These are phyloP conservation scores for Aurifilum marmelostoma DNA, from an alignment of 2,329 filamentous ascomycete species.

Conservation along the genomic window DNA sequence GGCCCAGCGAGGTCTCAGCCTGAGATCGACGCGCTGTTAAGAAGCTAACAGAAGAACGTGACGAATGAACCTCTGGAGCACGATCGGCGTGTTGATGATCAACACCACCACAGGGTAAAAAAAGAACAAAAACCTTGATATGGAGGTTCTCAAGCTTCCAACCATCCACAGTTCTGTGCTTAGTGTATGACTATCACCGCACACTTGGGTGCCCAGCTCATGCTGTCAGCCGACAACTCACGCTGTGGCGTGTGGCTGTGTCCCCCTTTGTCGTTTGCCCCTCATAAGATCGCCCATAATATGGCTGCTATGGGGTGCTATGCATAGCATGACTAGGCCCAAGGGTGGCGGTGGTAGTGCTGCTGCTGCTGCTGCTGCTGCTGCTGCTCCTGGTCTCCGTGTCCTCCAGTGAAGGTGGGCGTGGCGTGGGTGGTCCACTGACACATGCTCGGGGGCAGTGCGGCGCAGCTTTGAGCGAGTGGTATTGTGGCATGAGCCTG, in stretches of 20 bases:
- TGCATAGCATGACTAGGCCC: background rate
- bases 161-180: background rate
- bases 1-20: constrained; percentile 1
- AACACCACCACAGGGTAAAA: too few species aligned
- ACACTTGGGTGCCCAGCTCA: background rate
- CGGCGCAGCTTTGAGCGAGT: background rate
- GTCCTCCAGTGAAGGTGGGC: background rate
- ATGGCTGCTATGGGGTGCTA: background rate
- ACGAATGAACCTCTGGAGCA: background rate
- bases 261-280: too few species aligned
- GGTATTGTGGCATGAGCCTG: background rate
- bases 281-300: background rate
- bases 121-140: background rate
- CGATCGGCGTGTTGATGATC: background rate
- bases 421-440: background rate
- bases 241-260: background rate
- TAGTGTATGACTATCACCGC: background rate
- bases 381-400: too few species aligned
- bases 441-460: background rate
- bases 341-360: background rate
- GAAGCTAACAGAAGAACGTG: background rate
- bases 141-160: background rate
- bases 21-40: background rate
- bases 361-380: too few species aligned
- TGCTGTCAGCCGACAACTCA: background rate